Conservation (phyloP, 768 basidiomycete species). For the Suillus subalutaceus region DNA sequence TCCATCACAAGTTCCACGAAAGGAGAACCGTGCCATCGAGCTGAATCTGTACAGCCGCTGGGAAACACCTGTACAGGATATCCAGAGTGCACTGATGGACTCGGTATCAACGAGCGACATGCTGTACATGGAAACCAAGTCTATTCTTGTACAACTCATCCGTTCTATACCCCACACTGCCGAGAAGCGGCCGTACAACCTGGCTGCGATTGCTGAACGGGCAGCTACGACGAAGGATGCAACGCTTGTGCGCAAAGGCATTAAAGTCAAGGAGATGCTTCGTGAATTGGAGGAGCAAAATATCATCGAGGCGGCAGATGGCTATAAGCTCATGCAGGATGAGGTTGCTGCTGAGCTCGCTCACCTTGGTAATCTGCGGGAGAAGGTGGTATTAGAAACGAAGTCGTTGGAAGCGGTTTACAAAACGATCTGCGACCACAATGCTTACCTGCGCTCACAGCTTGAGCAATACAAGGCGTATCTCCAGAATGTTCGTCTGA, state of each 20-base stretch:
- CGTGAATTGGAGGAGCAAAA: conserved; percentile 92
- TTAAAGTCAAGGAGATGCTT: conserved; percentile 99
- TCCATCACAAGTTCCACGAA: conserved; percentile 94
- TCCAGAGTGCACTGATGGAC: conserved; percentile 95
- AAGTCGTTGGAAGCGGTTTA: conserved; percentile 94
- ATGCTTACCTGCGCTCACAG: conserved; percentile 94
- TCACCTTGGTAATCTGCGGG: conserved; percentile 93
- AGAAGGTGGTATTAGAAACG: conserved; percentile 93
- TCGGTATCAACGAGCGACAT: conserved; percentile 97
- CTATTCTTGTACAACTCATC: conserved; percentile 96
- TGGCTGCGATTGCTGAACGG: conserved; percentile 86
- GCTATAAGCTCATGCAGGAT: conserved; percentile 95
- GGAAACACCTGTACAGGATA: conserved; percentile 99
- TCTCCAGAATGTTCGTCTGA: conserved; percentile 93
- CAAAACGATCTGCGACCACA: conserved; percentile 99
- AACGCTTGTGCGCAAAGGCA: conserved; percentile 91
- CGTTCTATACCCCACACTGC: conserved; percentile 88
- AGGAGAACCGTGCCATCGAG: conserved; percentile 95
- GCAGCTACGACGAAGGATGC: conserved; percentile 98
- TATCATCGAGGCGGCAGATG: conserved; percentile 80
- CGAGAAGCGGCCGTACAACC: conserved; percentile 88
- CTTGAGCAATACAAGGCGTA: conserved; percentile 99
- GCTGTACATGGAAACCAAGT: conserved; percentile 99
- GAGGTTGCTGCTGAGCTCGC: conserved; percentile 95
- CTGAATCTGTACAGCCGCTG: conserved; percentile 93